These are phyloP conservation scores for Primulina eburnea DNA, from an alignment of 257 asterid species.

Conservation along the genomic window DNA sequence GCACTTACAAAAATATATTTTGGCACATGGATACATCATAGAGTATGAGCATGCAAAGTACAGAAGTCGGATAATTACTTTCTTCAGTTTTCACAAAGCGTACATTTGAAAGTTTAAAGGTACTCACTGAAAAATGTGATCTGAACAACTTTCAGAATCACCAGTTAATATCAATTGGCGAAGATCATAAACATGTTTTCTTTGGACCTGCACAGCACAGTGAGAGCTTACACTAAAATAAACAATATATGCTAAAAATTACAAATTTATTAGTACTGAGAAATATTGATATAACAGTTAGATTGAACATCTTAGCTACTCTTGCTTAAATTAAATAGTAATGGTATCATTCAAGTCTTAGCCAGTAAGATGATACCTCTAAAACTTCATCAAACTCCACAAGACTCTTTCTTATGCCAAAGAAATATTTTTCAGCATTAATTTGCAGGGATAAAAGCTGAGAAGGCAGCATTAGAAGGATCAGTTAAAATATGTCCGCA, in stretches of 20 bases:
- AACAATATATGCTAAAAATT: conserved; percentile 1
- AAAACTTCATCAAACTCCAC: conserved; percentile 98
- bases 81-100: conserved; percentile 20
- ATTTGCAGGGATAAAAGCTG: conserved; percentile 92
- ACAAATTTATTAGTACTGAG: too few species aligned
- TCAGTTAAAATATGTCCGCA: conserved; percentile 23
- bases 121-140: conserved; percentile 81
- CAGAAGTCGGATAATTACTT: not conserved
- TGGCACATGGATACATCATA: not conserved
- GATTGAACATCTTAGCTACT: too few species aligned
- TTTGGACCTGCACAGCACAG: conserved; percentile 69
- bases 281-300: not conserved
- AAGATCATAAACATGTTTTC: conserved; percentile 94
- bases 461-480: conserved; percentile 27
- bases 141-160: conserved; percentile 79
- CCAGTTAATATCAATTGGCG: conserved; percentile 86
- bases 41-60: not conserved
- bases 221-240: conserved; percentile 17
- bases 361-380: conserved; percentile 59
- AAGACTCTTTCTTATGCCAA: conserved; percentile 87
- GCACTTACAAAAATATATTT: not conserved
- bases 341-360: not conserved
- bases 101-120: conserved; percentile 21
- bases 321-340: too few species aligned
- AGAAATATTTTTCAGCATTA: conserved; percentile 88